Conservation (phyloP, 495 filamentous ascomycete genomes). For the Apodospora peruviana region DNA sequence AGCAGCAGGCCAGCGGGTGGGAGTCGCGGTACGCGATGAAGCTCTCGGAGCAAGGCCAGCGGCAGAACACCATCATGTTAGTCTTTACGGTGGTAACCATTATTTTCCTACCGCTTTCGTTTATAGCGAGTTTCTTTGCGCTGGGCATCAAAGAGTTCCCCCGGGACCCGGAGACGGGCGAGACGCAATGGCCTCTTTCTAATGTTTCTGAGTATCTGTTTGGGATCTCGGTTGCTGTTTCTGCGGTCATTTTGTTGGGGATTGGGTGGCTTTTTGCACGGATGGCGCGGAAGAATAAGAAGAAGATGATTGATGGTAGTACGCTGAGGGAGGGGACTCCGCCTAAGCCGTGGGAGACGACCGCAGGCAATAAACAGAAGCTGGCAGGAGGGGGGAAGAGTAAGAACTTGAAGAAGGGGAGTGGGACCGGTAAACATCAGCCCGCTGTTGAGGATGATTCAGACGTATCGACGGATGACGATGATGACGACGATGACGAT, state of each 20-base stretch:
- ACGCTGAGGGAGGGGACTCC: no score
- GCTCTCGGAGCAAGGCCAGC: slow-evolving; percentile 2
- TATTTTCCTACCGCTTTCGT: slow-evolving; percentile 1
- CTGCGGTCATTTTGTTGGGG: neutral
- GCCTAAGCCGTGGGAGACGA: no score
- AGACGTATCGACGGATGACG: neutral
- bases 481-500: neutral
- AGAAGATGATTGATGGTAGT: no score
- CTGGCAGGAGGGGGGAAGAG: no score
- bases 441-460: neutral
- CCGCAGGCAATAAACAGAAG: no score
- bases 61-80: slow-evolving; percentile 4
- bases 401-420: no score
- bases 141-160: neutral
- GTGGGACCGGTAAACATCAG: neutral
- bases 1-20: slow-evolving; percentile 6
- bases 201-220: neutral
- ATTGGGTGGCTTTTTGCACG: neutral
- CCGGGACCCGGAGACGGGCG: neutral
- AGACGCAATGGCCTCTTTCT: neutral
- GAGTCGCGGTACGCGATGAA: slow-evolving; percentile 4
- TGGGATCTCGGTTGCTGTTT: slow-evolving; percentile 7
- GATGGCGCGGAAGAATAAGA: neutral
- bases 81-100: slow-evolving; percentile 1
- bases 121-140: slow-evolving; percentile 5